A percentile compares a stretch with the other conserved stretches of the same genome.
phyloP scores from a whole-genome alignment of 495 filamentous ascomycete genomes.

The Podospora didyma region DNA sequence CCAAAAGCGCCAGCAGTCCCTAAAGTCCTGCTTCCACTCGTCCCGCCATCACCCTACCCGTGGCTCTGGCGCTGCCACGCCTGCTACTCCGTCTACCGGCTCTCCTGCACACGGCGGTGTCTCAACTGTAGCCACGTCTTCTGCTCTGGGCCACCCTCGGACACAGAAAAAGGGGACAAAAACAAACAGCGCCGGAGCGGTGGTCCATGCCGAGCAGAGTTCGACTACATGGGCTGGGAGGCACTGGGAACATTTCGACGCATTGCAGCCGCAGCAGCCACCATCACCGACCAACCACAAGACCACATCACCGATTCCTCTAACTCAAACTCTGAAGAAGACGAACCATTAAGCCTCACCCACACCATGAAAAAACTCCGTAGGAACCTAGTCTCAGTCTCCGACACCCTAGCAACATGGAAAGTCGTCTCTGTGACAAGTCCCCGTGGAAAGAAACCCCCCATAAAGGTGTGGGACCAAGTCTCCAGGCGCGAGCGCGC shows the following conservation, averaged over 20 bases:
- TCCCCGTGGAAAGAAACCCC: not conserved
- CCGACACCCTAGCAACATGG: not conserved
- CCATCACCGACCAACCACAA: not conserved
- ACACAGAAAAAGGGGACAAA: not conserved
- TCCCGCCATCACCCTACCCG: conserved; percentile 26
- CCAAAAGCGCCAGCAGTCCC: not conserved
- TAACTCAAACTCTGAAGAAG: too few species aligned
- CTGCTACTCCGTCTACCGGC: conserved; percentile 33
- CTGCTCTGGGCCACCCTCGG: conserved; percentile 18
- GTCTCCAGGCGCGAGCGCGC: not conserved
- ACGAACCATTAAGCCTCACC: too few species aligned
- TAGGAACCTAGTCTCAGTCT: too few species aligned
- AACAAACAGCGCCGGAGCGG: not conserved
- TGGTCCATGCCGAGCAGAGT: conserved; percentile 29
- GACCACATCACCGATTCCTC: too few species aligned
- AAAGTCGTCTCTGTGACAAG: too few species aligned
- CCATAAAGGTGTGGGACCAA: not conserved
- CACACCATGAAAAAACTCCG: too few species aligned
- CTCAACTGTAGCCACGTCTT: conserved; percentile 41
- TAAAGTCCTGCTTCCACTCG: not conserved
- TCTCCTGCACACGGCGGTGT: conserved; percentile 43
- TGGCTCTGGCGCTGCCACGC: conserved; percentile 46
- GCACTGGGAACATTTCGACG: conserved; percentile 33
- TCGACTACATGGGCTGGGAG: conserved; percentile 42
- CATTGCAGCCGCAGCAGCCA: not conserved